Percentiles rank a stretch among this genome's conserved stretches.
Evolutionary conservation across 2,329 filamentous ascomycete genomes (phyloP).

Genomic region (Fusarium sororula): DNA sequence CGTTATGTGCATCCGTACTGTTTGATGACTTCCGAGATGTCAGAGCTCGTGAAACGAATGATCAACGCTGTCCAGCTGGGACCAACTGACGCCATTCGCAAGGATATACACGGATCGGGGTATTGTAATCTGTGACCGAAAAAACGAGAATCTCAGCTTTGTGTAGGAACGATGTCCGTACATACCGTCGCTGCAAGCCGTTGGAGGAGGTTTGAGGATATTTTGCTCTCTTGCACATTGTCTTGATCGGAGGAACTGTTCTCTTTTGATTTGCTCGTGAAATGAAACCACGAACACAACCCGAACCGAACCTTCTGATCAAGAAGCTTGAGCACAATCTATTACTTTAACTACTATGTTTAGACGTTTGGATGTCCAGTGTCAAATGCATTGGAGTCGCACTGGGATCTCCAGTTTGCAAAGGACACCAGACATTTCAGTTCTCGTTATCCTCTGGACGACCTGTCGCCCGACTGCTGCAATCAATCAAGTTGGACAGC

Average conservation of each 20-base stretch:
- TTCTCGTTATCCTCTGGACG: background rate
- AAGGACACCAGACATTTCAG: background rate
- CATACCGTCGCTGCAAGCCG: background rate
- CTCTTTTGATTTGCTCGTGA: background rate
- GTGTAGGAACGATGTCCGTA: background rate
- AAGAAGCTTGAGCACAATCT: background rate
- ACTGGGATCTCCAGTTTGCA: background rate
- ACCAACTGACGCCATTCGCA: constrained; percentile 27
- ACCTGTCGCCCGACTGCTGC: background rate
- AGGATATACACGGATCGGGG: background rate
- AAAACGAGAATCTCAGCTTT: background rate
- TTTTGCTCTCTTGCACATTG: background rate
- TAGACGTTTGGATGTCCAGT: background rate
- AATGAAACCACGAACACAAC: background rate
- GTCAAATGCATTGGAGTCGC: background rate
- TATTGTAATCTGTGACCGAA: background rate
- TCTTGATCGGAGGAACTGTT: background rate
- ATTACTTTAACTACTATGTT: background rate
- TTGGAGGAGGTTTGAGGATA: background rate
- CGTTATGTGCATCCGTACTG: constrained; percentile 12
- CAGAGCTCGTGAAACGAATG: constrained; percentile 2
- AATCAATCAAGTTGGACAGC: background rate
- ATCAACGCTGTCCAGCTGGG: constrained; percentile 5
- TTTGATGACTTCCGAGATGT: background rate
- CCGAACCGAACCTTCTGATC: background rate